A percentile compares a stretch with the other conserved stretches of the same genome.
These are phyloP conservation scores for Cydonia oblonga DNA, from an alignment of 331 rosid genomes.

Conservation along the genomic window DNA sequence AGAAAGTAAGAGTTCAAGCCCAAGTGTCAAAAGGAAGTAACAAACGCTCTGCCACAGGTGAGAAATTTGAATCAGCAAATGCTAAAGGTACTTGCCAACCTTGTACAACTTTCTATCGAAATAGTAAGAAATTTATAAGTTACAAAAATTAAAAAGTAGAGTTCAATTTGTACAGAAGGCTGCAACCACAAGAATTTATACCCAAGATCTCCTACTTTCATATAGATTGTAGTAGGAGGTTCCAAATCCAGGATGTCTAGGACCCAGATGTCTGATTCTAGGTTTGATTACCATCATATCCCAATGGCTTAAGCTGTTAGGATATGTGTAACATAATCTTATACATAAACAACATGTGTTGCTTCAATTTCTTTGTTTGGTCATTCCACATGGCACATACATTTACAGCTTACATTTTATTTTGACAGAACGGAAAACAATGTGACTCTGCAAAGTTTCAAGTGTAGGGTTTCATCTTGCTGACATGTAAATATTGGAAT, in stretches of 20 bases:
- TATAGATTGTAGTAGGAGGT: not conserved
- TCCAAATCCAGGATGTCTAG: not conserved
- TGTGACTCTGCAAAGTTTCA: not conserved
- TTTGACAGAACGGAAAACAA: not conserved
- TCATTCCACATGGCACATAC: no score
- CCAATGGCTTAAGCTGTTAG: not conserved
- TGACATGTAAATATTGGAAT: not conserved
- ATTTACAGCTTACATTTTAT: not conserved
- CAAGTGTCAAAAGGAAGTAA: constrained; percentile 70
- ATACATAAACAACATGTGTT: not conserved
- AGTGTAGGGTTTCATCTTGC: not conserved
- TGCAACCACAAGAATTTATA: not conserved
- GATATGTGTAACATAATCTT: not conserved
- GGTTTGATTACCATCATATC: not conserved
- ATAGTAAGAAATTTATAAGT: no score
- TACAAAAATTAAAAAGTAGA: not conserved
- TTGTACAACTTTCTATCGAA: no score
- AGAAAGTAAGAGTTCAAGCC: constrained; percentile 60
- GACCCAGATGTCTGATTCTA: not conserved
- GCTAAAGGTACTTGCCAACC: not conserved
- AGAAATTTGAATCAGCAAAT: constrained; percentile 14
- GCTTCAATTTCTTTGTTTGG: not conserved
- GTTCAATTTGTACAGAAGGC: not conserved
- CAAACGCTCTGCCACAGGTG: constrained; percentile 44
- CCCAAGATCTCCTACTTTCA: not conserved